Evolutionary conservation across 202 grass and related monocot species (phyloP).

Genomic region (Setaria viridis): DNA sequence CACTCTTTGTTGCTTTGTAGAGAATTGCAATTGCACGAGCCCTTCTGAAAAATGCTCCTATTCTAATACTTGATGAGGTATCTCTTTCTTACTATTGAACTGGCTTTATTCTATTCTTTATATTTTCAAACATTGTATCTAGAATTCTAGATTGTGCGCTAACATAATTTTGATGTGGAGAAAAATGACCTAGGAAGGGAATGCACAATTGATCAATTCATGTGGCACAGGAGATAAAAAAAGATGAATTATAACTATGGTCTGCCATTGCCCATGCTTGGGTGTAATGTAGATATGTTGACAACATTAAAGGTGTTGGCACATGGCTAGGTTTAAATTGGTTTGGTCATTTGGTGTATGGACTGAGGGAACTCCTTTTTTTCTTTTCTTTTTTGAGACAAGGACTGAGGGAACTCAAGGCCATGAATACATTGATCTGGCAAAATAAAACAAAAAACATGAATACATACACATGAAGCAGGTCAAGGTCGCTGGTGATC

Average conservation of each 20-base stretch:
- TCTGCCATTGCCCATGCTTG: background rate
- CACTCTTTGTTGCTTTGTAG: slow-evolving; percentile 53
- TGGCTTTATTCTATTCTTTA: background rate
- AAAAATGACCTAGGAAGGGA: background rate
- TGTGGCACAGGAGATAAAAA: background rate
- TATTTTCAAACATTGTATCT: background rate
- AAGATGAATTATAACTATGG: background rate
- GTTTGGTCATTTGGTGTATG: background rate
- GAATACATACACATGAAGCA: background rate
- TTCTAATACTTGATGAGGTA: slow-evolving; percentile 99
- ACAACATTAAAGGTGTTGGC: background rate
- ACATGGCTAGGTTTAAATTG: background rate
- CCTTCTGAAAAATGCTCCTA: slow-evolving; percentile 89
- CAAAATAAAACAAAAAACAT: background rate
- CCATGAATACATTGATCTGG: background rate
- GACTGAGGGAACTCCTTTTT: too few relatives aligned
- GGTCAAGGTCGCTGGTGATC: background rate
- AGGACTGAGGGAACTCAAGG: background rate
- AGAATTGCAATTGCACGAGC: slow-evolving; percentile 94
- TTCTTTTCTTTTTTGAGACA: too few relatives aligned
- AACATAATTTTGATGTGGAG: background rate
- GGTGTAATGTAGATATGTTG: background rate
- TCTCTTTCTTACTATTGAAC: slow-evolving; percentile 21
- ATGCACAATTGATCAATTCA: background rate
- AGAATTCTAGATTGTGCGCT: background rate